Percentiles rank a stretch among this genome's conserved stretches.
These are phyloP conservation scores for Fusarium brachygibbosum DNA, from an alignment of 2,329 filamentous ascomycete genomes.

Conservation along the genomic window DNA sequence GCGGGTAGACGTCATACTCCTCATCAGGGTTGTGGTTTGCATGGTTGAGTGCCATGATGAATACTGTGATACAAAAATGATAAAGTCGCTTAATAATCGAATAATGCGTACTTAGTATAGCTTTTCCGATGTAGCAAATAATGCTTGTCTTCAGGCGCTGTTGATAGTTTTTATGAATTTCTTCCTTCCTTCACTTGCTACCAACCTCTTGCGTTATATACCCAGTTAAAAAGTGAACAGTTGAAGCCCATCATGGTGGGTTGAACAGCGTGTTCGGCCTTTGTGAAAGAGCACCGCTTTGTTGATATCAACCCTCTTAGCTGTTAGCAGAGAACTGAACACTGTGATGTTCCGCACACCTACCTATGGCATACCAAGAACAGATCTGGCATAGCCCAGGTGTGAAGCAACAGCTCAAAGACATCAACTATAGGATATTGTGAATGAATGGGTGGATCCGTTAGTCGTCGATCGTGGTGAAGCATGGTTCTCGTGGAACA, in stretches of 20 bases:
- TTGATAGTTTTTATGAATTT: neutral
- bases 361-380: slow-evolving; percentile 10
- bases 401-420: slow-evolving; percentile 11
- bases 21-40: neutral
- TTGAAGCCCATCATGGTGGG: slow-evolving; percentile 10
- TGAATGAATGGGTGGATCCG: slow-evolving; percentile 13
- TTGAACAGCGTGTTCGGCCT: neutral
- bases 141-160: neutral
- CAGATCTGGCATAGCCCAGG: neutral
- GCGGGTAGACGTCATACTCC: slow-evolving; percentile 5
- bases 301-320: neutral
- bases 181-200: neutral
- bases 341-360: slow-evolving; percentile 1
- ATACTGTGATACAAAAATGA: slow-evolving; percentile 16
- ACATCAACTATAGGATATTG: slow-evolving; percentile 4
- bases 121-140: slow-evolving; percentile 12
- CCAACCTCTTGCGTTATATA: slow-evolving; percentile 26
- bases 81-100: slow-evolving; percentile 1
- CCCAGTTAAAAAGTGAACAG: slow-evolving; percentile 14
- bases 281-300: slow-evolving; percentile 18
- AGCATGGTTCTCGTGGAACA: slow-evolving; percentile 45
- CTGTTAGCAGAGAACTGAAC: slow-evolving; percentile 22
- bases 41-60: slow-evolving; percentile 21
- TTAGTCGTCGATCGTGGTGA: slow-evolving; percentile 31
- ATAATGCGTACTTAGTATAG: slow-evolving; percentile 1